Conservation (phyloP, 2,329 filamentous ascomycete genomes). For the Monilinia laxa region DNA sequence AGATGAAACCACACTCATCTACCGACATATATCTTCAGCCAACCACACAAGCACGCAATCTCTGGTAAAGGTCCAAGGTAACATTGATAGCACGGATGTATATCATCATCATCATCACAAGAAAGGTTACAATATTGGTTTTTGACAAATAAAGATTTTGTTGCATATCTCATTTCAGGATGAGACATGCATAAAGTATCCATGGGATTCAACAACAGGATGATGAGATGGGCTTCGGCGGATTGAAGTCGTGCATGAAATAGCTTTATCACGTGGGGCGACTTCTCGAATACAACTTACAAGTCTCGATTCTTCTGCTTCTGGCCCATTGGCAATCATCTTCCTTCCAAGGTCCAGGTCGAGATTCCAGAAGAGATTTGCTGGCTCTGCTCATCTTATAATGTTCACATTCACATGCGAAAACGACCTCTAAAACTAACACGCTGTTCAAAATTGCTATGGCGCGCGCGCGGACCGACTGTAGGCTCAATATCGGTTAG, state of each 20-base stretch:
- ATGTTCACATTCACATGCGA: background rate
- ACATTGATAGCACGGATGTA: slow-evolving; percentile 6
- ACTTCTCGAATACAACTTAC: background rate
- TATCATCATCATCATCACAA: background rate
- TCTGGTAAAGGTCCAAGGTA: background rate
- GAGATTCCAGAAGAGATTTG: background rate
- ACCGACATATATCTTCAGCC: background rate
- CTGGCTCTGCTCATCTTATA: background rate
- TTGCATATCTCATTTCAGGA: slow-evolving; percentile 22
- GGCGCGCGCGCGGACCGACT: background rate
- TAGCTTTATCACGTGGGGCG: slow-evolving; percentile 16
- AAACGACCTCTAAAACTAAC: background rate
- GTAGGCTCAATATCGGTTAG: background rate
- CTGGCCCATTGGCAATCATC: background rate
- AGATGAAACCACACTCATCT: background rate
- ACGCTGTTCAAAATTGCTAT: background rate
- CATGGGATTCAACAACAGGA: slow-evolving; percentile 10
- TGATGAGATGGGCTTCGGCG: slow-evolving; percentile 6
- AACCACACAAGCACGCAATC: too few species aligned
- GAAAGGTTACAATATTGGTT: background rate
- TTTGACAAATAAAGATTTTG: slow-evolving; percentile 10
- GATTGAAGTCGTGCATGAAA: slow-evolving; percentile 22
- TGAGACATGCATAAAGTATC: slow-evolving; percentile 23
- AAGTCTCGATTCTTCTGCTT: background rate
- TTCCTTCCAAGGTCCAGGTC: background rate